Evolutionary conservation across 2,329 filamentous ascomycete genomes (phyloP), one percentile per base, ranked within the genome.

Genomic region (Pleomassaria siparia): DNA sequence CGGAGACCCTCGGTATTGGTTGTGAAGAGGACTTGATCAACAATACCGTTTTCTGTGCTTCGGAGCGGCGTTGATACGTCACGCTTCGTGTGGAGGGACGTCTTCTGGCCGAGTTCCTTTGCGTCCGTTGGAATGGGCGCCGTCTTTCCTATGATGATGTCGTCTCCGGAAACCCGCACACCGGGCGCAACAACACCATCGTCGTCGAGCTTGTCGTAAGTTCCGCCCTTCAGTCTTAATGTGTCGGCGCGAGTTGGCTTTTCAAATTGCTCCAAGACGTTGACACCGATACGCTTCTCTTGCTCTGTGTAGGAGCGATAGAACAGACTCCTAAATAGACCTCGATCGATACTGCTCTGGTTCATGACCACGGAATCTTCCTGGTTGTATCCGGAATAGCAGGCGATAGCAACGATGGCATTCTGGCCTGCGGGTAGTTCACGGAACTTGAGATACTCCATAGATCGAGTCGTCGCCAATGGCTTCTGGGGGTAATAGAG

Each of bases 311-410:
- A 99, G 10, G 92, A 91, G 59, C 95, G 86, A 82, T 96, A 99
- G 79, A 97, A 99, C 45, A 99, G 76, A 81, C 91, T 96, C 65
- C 95, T 84, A 86, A 99, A 99, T 4, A 99, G 80, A 54, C 94
- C 94, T 66, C 94, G 88, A 72, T 99, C 94, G 64, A 99, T 97
- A 73, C 91, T 96, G 76, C 91, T 96, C 76, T 99, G 94, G 73
- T 99, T 99, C 94, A 99, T 97, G 64, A 99, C 96, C 59, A 99
- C 92, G 58, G 94, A 99, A 84, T 99, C 94, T 90, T 99, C 94
- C 72, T 99, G 95, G 74, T 99, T 99, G 79, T 99, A 99, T 50
- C 94, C 94, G 45, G 91, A 96, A 75, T 99, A 99, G 71, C 89
- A 95, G 50, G 91, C 86, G 74, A 99, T 99, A 32, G 94, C 95